phyloP scores from a whole-genome alignment of 768 basidiomycete genomes.

The Leccinum arenicola region DNA sequence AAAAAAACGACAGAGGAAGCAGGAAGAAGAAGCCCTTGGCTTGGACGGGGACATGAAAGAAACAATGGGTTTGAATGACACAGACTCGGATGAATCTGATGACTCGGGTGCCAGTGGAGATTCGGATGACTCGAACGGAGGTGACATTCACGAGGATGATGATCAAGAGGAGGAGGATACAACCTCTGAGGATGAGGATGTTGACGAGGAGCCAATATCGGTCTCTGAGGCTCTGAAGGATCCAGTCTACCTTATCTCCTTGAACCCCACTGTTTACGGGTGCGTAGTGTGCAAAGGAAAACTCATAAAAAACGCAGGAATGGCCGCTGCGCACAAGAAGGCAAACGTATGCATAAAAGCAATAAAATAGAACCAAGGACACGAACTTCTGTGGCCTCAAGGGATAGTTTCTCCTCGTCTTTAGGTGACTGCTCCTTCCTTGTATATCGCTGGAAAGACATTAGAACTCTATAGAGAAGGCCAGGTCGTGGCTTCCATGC shows the following conservation, averaged over 20 bases:
- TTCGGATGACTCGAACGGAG: conserved; percentile 28
- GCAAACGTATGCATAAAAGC: conserved; percentile 54
- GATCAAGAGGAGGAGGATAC: conserved; percentile 28
- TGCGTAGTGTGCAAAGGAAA: conserved; percentile 76
- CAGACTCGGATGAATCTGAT: conserved; percentile 68
- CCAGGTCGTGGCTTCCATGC: no score
- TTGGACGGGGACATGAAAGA: conserved; percentile 63
- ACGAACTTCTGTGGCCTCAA: no score
- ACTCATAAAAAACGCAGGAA: conserved; percentile 55
- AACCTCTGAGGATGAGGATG: conserved; percentile 26
- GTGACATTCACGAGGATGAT: conserved; percentile 18
- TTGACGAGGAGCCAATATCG: conserved; percentile 45
- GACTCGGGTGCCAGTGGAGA: conserved; percentile 8
- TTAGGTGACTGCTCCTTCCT: no score
- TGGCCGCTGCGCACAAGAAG: conserved; percentile 54
- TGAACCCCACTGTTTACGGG: conserved; percentile 51
- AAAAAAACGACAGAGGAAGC: conserved; percentile 56
- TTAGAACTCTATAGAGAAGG: no score
- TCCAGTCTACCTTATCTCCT: conserved; percentile 58
- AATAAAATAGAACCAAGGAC: no score
- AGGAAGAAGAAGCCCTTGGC: conserved; percentile 64
- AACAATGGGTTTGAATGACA: conserved; percentile 65
- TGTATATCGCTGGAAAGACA: no score
- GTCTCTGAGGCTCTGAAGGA: conserved; percentile 59
- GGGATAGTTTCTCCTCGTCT: no score